phyloP scores from a whole-genome alignment of 2,329 filamentous ascomycete species.

The Penicillium crustosum region DNA sequence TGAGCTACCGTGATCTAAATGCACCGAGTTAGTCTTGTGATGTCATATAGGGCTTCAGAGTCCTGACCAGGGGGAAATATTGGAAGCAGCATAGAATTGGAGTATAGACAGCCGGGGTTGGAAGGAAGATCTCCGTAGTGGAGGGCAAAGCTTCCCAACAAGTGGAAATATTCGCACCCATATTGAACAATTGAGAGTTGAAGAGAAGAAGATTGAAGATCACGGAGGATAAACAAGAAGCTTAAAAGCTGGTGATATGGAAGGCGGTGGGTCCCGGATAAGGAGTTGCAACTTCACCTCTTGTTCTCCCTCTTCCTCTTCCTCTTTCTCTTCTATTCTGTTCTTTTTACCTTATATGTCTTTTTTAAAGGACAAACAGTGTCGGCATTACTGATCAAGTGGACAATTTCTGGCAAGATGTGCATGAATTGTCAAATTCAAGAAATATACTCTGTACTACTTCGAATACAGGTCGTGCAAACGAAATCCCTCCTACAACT shows the following conservation, averaged over 20 bases:
- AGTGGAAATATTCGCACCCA: constrained; percentile 29
- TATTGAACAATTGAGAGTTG: constrained; percentile 7
- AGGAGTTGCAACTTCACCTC: neutral
- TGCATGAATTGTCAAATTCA: neutral
- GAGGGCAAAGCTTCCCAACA: constrained; percentile 27
- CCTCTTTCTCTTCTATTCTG: neutral
- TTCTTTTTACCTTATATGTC: neutral
- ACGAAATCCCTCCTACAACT: neutral
- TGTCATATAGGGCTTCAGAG: neutral
- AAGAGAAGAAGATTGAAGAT: neutral
- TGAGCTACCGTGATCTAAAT: constrained; percentile 68
- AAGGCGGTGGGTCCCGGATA: constrained; percentile 6
- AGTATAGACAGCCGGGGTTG: constrained; percentile 42
- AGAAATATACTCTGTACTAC: neutral
- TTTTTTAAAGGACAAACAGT: neutral
- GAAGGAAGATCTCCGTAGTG: constrained; percentile 36
- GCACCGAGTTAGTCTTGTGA: constrained; percentile 17
- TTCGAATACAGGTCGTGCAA: neutral
- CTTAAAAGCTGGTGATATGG: constrained; percentile 10
- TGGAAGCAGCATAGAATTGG: constrained; percentile 41
- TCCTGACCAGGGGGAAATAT: constrained; percentile 45
- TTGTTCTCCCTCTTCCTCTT: neutral
- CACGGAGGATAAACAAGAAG: constrained; percentile 1
- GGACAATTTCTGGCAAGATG: neutral
- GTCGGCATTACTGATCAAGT: neutral